A percentile compares a stretch with the other conserved stretches of the same genome.
Evolutionary conservation across 176 grass and related monocot species (phyloP).

Genomic region (Themeda triandra): DNA sequence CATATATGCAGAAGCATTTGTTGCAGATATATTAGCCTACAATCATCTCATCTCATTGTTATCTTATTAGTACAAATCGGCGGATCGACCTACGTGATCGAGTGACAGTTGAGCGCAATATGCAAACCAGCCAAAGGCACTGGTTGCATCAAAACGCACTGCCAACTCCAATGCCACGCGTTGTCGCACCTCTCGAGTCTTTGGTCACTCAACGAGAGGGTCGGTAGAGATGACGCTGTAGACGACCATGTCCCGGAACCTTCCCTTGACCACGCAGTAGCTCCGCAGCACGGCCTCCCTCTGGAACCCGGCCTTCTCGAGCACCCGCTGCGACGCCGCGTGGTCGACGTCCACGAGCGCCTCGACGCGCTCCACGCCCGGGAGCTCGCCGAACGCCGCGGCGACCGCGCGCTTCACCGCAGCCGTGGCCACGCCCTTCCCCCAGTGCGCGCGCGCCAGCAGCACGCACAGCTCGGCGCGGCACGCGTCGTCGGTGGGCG

Average conservation of each 20-base stretch:
- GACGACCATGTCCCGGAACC: slow-evolving; percentile 42
- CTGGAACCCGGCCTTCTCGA: slow-evolving; percentile 69
- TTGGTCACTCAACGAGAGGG: not conserved
- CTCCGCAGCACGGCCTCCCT: slow-evolving; percentile 73
- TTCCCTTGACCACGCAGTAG: slow-evolving; percentile 44
- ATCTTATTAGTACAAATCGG: no score
- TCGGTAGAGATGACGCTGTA: slow-evolving; percentile 75
- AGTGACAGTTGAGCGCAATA: no score
- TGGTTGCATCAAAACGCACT: no score
- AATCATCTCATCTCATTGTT: not conserved
- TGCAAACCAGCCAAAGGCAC: no score
- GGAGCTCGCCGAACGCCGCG: slow-evolving; percentile 35
- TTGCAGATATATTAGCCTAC: no score
- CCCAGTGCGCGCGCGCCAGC: slow-evolving; percentile 54
- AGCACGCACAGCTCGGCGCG: slow-evolving; percentile 50
- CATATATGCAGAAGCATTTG: not conserved
- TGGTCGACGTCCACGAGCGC: slow-evolving; percentile 62
- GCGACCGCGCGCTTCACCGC: slow-evolving; percentile 34
- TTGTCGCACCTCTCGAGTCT: not conserved
- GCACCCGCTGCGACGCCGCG: slow-evolving; percentile 41
- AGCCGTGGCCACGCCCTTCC: slow-evolving; percentile 49
- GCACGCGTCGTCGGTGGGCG: slow-evolving; percentile 49
- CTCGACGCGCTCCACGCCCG: slow-evolving; percentile 79
- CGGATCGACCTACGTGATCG: no score
- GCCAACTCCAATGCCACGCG: no score